These are phyloP conservation scores for Schwanniomyces pseudopolymorphus DNA, from an alignment of 805 yeast species.

Conservation along the genomic window DNA sequence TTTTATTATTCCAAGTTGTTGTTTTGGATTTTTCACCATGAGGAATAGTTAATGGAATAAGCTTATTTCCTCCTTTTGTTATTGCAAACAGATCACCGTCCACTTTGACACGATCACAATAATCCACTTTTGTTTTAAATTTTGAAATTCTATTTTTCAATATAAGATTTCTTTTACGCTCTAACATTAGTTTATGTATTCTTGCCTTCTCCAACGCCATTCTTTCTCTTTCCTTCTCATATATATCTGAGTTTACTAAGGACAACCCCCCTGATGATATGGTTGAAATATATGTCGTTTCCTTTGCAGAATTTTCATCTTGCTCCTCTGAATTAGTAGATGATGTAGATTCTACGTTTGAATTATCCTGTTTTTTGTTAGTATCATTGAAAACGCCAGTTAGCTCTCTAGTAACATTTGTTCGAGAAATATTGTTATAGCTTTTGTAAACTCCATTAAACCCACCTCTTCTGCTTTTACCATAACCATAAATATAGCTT, in stretches of 20 bases:
- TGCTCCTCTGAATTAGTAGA: slow-evolving; percentile 7
- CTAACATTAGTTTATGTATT: slow-evolving; percentile 3
- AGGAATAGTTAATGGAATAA: slow-evolving; percentile 37
- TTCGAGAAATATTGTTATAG: background rate
- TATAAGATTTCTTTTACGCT: slow-evolving; percentile 10
- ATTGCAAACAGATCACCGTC: slow-evolving; percentile 46
- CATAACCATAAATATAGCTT: background rate
- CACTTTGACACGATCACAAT: slow-evolving; percentile 45
- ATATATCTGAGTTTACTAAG: slow-evolving; percentile 36
- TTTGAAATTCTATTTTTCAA: slow-evolving; percentile 18
- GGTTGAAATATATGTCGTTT: slow-evolving; percentile 10
- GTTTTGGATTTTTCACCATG: slow-evolving; percentile 11
- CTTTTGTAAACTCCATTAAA: background rate
- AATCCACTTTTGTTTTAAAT: slow-evolving; percentile 38
- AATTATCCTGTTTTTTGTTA: background rate
- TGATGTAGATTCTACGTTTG: background rate
- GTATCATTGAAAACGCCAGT: slow-evolving; percentile 25
- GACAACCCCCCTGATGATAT: slow-evolving; percentile 37
- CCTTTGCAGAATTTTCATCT: background rate
- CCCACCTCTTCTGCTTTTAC: slow-evolving; percentile 11
- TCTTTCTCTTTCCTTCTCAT: slow-evolving; percentile 27
- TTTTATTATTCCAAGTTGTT: slow-evolving; percentile 31
- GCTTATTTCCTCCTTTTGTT: slow-evolving; percentile 34
- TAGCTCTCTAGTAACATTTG: slow-evolving; percentile 20
- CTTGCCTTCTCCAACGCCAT: slow-evolving; percentile 10